A percentile compares a stretch with the other conserved stretches of the same genome.
These are phyloP conservation scores for Mortierella sp. DNA, from an alignment of 371 early-diverging fungal genomes.

Conservation along the genomic window DNA sequence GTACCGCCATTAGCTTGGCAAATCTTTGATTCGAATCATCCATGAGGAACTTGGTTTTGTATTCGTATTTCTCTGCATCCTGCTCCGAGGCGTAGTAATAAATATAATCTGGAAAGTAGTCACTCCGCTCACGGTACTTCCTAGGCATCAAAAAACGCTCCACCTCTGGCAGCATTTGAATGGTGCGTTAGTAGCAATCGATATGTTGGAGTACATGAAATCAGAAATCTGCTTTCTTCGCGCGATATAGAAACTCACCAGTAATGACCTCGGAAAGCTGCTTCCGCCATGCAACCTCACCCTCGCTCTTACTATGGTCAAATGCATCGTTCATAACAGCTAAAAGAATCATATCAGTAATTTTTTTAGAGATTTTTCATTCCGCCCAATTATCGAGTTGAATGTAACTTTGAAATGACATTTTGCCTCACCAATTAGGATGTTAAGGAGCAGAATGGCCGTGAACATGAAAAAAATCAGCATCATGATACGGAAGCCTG, in stretches of 20 bases:
- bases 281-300: slow-evolving; percentile 39
- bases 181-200: neutral
- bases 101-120: slow-evolving; percentile 47
- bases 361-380: no score
- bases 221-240: neutral
- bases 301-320: slow-evolving; percentile 24
- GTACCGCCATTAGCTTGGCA: neutral
- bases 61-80: slow-evolving; percentile 33
- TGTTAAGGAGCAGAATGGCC: slow-evolving; percentile 42
- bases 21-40: neutral
- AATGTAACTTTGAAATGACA: neutral
- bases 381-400: neutral
- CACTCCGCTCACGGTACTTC: neutral
- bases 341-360: neutral
- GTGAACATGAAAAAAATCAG: slow-evolving; percentile 46
- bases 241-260: slow-evolving; percentile 7
- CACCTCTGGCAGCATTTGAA: slow-evolving; percentile 14
- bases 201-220: neutral
- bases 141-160: slow-evolving; percentile 12
- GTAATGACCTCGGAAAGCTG: slow-evolving; percentile 47
- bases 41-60: slow-evolving; percentile 29
- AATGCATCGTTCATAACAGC: slow-evolving; percentile 54
- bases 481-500: slow-evolving; percentile 49
- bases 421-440: slow-evolving; percentile 40
- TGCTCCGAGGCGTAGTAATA: slow-evolving; percentile 46